Conservation (phyloP, 208 protist species). For the Leishmania gerbilli region DNA sequence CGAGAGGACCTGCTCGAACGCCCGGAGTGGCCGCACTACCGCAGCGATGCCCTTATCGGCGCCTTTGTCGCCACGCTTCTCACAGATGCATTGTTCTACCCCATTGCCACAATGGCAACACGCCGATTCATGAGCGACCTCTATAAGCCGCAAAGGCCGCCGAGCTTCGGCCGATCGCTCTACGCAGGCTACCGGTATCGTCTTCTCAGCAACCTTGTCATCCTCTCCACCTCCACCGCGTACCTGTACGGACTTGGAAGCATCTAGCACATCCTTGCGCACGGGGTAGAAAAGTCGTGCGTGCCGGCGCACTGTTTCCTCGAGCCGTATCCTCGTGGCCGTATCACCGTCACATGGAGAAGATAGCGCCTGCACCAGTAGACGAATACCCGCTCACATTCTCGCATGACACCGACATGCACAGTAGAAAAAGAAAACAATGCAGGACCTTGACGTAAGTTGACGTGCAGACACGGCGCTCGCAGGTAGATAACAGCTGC, state of each 20-base stretch:
- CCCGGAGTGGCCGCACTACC: slow-evolving; percentile 55
- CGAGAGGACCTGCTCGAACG: slow-evolving; percentile 51
- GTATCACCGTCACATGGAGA: not conserved
- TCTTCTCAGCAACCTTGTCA: slow-evolving; percentile 51
- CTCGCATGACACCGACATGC: not conserved
- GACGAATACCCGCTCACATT: not conserved
- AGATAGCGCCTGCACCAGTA: not conserved
- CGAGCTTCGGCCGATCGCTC: slow-evolving; percentile 51
- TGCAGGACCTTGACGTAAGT: too few species aligned
- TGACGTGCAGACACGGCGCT: too few species aligned
- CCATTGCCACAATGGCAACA: slow-evolving; percentile 29
- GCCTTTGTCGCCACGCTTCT: slow-evolving; percentile 54
- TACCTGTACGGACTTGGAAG: slow-evolving; percentile 26
- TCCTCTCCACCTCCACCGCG: slow-evolving; percentile 47
- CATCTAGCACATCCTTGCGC: slow-evolving; percentile 6
- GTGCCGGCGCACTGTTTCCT: not conserved
- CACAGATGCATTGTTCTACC: slow-evolving; percentile 54
- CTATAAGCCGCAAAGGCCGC: slow-evolving; percentile 45
- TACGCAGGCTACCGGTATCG: slow-evolving; percentile 74
- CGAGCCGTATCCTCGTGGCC: not conserved
- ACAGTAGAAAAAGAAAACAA: too few species aligned
- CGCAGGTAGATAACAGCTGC: not conserved
- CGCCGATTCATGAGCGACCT: slow-evolving; percentile 48
- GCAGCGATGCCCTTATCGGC: slow-evolving; percentile 61
- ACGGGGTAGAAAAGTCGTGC: not conserved